Percentiles rank a stretch among this genome's conserved stretches.
phyloP scores from a whole-genome alignment of 495 filamentous ascomycete species.

The Aspergillus cavernicola region DNA sequence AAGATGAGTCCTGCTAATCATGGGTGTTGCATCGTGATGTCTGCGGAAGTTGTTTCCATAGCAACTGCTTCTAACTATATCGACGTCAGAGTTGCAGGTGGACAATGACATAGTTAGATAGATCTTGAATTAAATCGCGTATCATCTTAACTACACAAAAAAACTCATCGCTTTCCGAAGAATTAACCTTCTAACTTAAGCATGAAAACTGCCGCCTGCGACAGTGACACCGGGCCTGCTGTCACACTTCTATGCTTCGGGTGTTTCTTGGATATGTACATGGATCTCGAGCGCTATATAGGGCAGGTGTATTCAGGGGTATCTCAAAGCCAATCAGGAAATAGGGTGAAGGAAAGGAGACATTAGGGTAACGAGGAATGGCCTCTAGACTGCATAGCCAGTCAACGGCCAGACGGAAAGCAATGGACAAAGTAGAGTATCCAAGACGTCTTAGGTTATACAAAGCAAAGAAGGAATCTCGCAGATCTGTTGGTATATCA shows the following conservation, averaged over 20 bases:
- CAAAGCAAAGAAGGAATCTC: not conserved
- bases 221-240: slow-evolving; percentile 7
- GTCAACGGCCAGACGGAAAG: not conserved
- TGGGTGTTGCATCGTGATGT: not conserved
- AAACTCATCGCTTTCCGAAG: too few relatives aligned
- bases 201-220: slow-evolving; percentile 12
- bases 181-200: too few relatives aligned
- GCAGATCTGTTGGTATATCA: slow-evolving; percentile 4
- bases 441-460: not conserved
- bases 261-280: slow-evolving; percentile 40
- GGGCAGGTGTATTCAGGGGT: slow-evolving; percentile 41
- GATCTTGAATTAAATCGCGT: too few relatives aligned
- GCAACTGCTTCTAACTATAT: slow-evolving; percentile 6
- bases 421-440: not conserved
- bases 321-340: slow-evolving; percentile 28
- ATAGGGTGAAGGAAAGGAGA: slow-evolving; percentile 8
- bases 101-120: too few relatives aligned
- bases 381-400: slow-evolving; percentile 11
- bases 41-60: slow-evolving; percentile 8
- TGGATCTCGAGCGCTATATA: slow-evolving; percentile 28
- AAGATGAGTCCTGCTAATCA: too few relatives aligned
- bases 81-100: too few relatives aligned
- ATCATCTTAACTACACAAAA: too few relatives aligned
- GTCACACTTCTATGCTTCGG: slow-evolving; percentile 26
- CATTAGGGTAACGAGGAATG: slow-evolving; percentile 4